Conservation (phyloP, 2,329 filamentous ascomycete species). For the Tolypocladium amazonense region DNA sequence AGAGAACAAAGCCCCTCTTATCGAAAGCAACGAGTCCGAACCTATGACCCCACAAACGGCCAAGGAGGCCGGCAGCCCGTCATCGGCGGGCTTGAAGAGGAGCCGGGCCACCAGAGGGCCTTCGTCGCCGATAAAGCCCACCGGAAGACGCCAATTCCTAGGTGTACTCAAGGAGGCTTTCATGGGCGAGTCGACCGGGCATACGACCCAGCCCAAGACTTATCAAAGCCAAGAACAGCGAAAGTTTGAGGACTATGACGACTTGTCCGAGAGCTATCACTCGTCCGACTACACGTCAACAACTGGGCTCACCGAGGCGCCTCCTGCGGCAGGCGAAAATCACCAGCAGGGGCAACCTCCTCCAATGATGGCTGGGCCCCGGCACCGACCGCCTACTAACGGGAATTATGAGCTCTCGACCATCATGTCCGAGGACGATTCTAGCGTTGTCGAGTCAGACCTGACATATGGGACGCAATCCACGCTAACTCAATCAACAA, state of each 20-base stretch:
- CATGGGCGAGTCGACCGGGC: conserved; percentile 45
- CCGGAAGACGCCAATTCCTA: conserved; percentile 39
- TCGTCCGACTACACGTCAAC: conserved; percentile 7
- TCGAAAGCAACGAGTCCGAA: conserved; percentile 5
- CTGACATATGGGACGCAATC: conserved; percentile 36
- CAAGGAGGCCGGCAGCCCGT: conserved; percentile 17
- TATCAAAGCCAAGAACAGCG: conserved; percentile 39
- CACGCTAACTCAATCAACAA: conserved; percentile 42
- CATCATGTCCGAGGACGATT: conserved; percentile 41
- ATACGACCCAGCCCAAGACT: conserved; percentile 31
- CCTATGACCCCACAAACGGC: conserved; percentile 10
- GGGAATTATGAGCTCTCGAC: conserved; percentile 47
- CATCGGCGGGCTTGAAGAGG: conserved; percentile 37
- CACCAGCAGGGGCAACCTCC: neutral
- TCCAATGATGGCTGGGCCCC: conserved; percentile 19
- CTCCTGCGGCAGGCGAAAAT: neutral
- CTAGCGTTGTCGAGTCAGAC: conserved; percentile 35
- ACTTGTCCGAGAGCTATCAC: conserved; percentile 9
- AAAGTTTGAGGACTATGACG: conserved; percentile 12
- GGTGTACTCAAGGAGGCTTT: conserved; percentile 53
- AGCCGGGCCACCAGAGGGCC: conserved; percentile 42
- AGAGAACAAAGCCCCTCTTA: neutral
- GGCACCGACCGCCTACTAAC: conserved; percentile 38
- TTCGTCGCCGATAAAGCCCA: conserved; percentile 36
- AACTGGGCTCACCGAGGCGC: neutral